Evolutionary conservation across 257 asterid genomes (phyloP), one percentile per base, ranked within the genome.

Genomic region (Gardenia jasminoides): DNA sequence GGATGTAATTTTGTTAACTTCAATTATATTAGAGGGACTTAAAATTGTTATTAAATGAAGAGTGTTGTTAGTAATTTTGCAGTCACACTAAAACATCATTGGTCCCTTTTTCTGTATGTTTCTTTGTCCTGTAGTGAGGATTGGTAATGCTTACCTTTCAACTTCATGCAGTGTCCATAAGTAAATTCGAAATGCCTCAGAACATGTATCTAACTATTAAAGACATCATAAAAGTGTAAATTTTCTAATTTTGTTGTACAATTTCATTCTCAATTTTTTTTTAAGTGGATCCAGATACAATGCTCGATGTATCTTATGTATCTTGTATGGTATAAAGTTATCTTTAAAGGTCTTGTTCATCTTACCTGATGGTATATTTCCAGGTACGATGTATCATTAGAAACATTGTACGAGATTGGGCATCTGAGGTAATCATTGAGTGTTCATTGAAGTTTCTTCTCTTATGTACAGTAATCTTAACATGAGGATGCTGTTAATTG

Each of bases 351-450:
- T 36, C 48, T 24, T 24, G 30, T 52, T 33, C 20, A n/a, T 74
- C 24, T 54, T 36, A 68, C 58, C 36, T 24, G 0, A 6, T 10
- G 54, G 43, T 30, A 15, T 6, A 81, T 79, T 82, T 46, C 30
- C 90, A 95, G 99, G 98, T 95, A 76, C 91, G 99, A 50, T 92
- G 99, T 89, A 91, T 95, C 81, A 90, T 95, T 81, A 89, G 99
- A 87, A 93, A 93, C 79, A 93, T 93, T 81, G 96, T 95, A 81
- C 89, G 99, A 88, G 99, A 95, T 85, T 95, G 99, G 99, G 97
- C 96, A 65, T 79, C 91, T 41, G 99, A 93, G 99, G 99, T 95
- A 86, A 68, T 85, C 31, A 66, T 78, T 66, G 17, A 66, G 47
- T 80, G 43, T 47, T 66, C 56, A 61, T 58, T 61, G 30, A 22